These are phyloP conservation scores for Pouteria glomerata DNA, from an alignment of 148 eudicot species.

Conservation along the genomic window DNA sequence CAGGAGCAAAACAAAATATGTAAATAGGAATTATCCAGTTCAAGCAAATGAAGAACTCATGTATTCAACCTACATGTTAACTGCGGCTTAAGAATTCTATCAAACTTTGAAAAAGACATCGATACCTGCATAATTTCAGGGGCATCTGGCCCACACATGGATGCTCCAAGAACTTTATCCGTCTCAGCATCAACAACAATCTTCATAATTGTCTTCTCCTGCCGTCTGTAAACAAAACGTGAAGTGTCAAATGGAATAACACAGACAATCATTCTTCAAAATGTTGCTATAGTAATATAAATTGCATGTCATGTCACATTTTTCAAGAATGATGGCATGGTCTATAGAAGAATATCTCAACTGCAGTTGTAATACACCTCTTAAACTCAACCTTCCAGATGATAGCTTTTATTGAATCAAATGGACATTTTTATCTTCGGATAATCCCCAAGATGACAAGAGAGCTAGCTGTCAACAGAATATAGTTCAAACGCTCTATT, in stretches of 20 bases:
- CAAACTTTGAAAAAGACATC: not conserved
- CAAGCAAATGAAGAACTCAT: not conserved
- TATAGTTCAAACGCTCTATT: not conserved
- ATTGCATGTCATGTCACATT: not conserved
- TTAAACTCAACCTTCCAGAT: not conserved
- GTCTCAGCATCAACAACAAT: constrained; percentile 88
- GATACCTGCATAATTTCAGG: constrained; percentile 96
- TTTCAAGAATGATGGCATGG: not conserved
- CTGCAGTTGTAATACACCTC: not conserved
- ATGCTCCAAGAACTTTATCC: constrained; percentile 93
- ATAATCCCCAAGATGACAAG: not conserved
- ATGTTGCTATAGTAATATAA: not conserved
- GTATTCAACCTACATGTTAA: not conserved
- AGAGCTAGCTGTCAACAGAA: not conserved
- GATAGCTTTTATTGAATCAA: not conserved
- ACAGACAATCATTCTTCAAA: not conserved
- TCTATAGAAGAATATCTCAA: not conserved
- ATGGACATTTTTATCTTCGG: not conserved
- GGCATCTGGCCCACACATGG: constrained; percentile 99
- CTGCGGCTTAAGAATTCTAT: not conserved
- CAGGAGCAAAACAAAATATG: not conserved
- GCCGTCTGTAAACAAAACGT: constrained; percentile 47
- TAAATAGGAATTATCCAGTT: not conserved
- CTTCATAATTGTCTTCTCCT: constrained; percentile 90
- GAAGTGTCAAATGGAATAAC: constrained; percentile 6